Conservation (phyloP, 768 basidiomycete species). For the Candolleomyces aberdarensis region DNA sequence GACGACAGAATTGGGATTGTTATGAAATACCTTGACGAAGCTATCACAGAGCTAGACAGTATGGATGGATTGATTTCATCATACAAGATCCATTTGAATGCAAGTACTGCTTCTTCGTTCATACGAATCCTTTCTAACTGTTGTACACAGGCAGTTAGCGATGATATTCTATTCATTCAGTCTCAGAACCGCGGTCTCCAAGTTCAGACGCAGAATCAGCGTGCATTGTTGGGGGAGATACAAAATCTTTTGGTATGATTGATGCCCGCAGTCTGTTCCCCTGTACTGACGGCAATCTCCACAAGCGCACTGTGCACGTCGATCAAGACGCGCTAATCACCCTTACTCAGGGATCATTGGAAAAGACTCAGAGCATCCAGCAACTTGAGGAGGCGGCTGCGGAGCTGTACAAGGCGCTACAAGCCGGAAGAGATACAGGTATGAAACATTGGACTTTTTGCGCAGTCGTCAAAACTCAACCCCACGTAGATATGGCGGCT, state of each 20-base stretch:
- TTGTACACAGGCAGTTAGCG: conserved; percentile 75
- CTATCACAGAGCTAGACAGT: conserved; percentile 81
- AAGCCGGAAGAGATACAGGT: conserved; percentile 89
- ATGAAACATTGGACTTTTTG: conserved; percentile 9
- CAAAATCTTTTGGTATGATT: conserved; percentile 76
- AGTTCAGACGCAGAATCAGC: conserved; percentile 96
- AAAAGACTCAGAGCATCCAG: conserved; percentile 72
- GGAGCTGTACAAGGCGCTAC: conserved; percentile 92
- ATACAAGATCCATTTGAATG: conserved; percentile 96
- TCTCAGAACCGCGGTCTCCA: conserved; percentile 95
- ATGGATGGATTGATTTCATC: conserved; percentile 88
- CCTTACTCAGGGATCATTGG: conserved; percentile 87
- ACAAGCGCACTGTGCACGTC: conserved; percentile 93
- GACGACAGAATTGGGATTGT: conserved; percentile 89
- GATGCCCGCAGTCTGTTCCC: not conserved
- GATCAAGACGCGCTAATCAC: conserved; percentile 67
- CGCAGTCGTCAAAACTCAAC: not conserved
- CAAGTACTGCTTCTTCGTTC: conserved; percentile 32
- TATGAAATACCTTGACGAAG: conserved; percentile 85
- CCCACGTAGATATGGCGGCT: conserved; percentile 81
- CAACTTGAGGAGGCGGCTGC: conserved; percentile 79
- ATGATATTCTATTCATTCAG: conserved; percentile 95
- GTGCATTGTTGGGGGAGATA: conserved; percentile 77
- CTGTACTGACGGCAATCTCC: not conserved
- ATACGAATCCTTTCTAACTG: conserved; percentile 3